These are phyloP conservation scores for Rhipidocladum racemiflorum DNA, from an alignment of 176 grass and related monocot species.

Conservation along the genomic window DNA sequence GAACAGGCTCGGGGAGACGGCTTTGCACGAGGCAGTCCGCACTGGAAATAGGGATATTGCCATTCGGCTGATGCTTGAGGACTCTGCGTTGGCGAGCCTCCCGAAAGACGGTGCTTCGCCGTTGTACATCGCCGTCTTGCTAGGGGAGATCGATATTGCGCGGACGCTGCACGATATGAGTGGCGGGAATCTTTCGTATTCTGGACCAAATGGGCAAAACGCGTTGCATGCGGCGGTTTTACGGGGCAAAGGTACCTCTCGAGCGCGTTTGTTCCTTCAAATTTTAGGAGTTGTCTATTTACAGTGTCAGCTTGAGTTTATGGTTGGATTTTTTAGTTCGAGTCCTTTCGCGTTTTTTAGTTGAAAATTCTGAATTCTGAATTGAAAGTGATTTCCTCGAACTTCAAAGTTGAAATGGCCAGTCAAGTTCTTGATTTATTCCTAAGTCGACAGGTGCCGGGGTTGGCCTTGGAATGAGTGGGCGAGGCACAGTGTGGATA, in stretches of 20 bases:
- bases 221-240: background rate
- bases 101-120: background rate
- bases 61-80: background rate
- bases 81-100: background rate
- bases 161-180: background rate
- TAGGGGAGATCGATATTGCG: background rate
- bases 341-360: too few relatives aligned
- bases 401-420: too few relatives aligned
- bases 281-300: too few relatives aligned
- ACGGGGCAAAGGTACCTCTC: background rate
- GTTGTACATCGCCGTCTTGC: background rate
- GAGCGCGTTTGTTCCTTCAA: too few relatives aligned
- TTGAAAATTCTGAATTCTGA: too few relatives aligned
- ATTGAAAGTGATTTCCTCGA: too few relatives aligned
- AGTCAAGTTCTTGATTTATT: too few relatives aligned
- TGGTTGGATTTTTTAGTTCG: too few relatives aligned
- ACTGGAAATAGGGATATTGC: background rate
- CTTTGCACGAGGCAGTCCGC: background rate
- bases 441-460: too few relatives aligned
- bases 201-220: background rate
- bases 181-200: background rate
- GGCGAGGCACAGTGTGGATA: too few relatives aligned
- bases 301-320: too few relatives aligned
- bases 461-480: too few relatives aligned
- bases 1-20: background rate